Percentiles rank a stretch among this genome's conserved stretches.
Evolutionary conservation across 495 filamentous ascomycete genomes (phyloP).

Genomic region (Hyaloscypha variabilis): DNA sequence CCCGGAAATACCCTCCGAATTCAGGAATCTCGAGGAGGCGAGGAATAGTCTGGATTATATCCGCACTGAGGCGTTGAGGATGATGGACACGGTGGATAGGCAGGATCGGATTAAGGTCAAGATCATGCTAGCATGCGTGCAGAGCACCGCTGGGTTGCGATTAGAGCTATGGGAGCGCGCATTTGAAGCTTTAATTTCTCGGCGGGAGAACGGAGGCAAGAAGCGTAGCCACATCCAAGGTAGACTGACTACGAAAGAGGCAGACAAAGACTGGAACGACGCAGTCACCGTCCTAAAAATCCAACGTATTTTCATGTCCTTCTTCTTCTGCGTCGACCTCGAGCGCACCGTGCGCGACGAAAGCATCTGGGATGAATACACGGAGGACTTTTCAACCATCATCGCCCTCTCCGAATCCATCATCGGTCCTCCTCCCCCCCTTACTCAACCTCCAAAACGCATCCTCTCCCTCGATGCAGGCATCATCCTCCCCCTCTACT

Average conservation of each 20-base stretch:
- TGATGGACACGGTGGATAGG: background rate
- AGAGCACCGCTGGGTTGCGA: no score
- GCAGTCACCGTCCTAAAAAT: background rate
- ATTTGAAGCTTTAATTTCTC: background rate
- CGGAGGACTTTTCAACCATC: background rate
- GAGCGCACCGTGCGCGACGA: background rate
- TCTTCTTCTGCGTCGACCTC: background rate
- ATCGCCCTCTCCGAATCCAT: background rate
- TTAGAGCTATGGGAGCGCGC: background rate
- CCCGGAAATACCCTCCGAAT: background rate
- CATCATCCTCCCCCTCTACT: slow-evolving; percentile 16
- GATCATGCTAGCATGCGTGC: background rate
- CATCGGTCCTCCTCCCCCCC: no score
- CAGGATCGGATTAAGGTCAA: no score
- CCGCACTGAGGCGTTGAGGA: background rate
- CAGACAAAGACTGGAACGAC: background rate
- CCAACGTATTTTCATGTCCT: background rate
- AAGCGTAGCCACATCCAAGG: background rate
- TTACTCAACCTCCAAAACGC: no score
- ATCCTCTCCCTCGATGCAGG: slow-evolving; percentile 15
- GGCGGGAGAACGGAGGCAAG: background rate
- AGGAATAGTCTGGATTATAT: slow-evolving; percentile 6
- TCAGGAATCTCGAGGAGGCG: background rate
- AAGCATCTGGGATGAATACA: slow-evolving; percentile 7
- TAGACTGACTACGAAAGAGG: background rate